Percentiles rank a stretch among this genome's conserved stretches.
These are phyloP conservation scores for Gaeumannomyces sp. DNA, from an alignment of 2,329 filamentous ascomycete species.

Conservation along the genomic window DNA sequence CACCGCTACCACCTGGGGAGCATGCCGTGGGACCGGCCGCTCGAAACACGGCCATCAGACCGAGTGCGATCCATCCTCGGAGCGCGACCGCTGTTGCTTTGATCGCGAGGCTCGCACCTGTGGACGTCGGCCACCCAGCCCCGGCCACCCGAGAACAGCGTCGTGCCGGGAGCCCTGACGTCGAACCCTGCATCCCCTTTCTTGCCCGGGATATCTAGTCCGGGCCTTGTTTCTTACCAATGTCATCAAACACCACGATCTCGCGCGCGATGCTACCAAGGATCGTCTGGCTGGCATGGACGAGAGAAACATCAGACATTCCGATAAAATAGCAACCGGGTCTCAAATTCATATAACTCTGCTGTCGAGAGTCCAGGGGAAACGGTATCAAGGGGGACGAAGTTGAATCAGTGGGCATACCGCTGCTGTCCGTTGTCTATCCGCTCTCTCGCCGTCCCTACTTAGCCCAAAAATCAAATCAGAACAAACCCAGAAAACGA, in stretches of 20 bases:
- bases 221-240: too few species aligned
- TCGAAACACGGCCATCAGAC: background rate
- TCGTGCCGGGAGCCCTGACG: background rate
- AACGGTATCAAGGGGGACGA: background rate
- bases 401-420: background rate
- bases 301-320: background rate
- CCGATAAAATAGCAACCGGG: background rate
- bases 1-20: background rate
- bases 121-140: background rate
- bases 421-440: slow-evolving; percentile 1
- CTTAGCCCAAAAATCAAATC: background rate
- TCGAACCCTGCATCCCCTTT: too few species aligned
- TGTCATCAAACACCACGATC: too few species aligned
- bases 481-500: background rate
- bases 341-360: background rate
- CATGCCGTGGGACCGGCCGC: too few species aligned
- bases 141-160: background rate
- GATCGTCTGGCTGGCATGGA: background rate
- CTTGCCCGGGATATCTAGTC: too few species aligned
- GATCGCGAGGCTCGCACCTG: background rate
- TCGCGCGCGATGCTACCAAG: too few species aligned
- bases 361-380: background rate
- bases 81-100: background rate
- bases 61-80: background rate
- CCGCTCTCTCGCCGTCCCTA: background rate